Percentiles rank a stretch among this genome's conserved stretches.
Conservation (phyloP, 169 alveolate species). For the Theileria sp. region DNA sequence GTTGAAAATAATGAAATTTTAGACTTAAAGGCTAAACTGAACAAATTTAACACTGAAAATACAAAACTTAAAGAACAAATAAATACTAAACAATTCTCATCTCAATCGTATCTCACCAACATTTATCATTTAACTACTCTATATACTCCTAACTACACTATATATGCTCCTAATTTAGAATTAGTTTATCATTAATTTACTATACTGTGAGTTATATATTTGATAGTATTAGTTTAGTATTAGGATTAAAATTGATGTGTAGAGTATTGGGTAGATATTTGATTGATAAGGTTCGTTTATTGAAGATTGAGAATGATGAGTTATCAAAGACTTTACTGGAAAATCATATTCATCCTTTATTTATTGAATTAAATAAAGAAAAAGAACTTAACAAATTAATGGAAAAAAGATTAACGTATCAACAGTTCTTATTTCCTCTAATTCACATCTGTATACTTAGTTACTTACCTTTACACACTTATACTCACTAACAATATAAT, state of each 20-base stretch:
- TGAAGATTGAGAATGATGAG: slow-evolving; percentile 53
- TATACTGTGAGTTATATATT: too few species aligned
- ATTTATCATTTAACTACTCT: background rate
- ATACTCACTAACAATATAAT: too few species aligned
- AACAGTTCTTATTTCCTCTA: background rate
- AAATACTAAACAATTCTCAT: slow-evolving; percentile 23
- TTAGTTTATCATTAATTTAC: too few species aligned
- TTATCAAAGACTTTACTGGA: slow-evolving; percentile 45
- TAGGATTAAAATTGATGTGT: background rate
- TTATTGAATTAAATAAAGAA: slow-evolving; percentile 51
- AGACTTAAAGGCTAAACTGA: slow-evolving; percentile 31
- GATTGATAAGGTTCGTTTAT: slow-evolving; percentile 27
- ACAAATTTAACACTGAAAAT: slow-evolving; percentile 20
- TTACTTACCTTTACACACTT: background rate
- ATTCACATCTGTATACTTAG: background rate
- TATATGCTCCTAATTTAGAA: too few species aligned
- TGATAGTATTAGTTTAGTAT: too few species aligned
- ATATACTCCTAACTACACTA: too few species aligned
- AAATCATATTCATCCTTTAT: slow-evolving; percentile 48
- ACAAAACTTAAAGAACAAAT: slow-evolving; percentile 14
- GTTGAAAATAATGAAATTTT: slow-evolving; percentile 49
- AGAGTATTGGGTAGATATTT: slow-evolving; percentile 44
- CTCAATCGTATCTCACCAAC: slow-evolving; percentile 20
- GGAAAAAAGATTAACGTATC: slow-evolving; percentile 36
- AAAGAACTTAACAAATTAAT: slow-evolving; percentile 35